These are phyloP conservation scores for Mastigamoeba balamuthi DNA, from an alignment of 78 protist genomes.

Conservation along the genomic window DNA sequence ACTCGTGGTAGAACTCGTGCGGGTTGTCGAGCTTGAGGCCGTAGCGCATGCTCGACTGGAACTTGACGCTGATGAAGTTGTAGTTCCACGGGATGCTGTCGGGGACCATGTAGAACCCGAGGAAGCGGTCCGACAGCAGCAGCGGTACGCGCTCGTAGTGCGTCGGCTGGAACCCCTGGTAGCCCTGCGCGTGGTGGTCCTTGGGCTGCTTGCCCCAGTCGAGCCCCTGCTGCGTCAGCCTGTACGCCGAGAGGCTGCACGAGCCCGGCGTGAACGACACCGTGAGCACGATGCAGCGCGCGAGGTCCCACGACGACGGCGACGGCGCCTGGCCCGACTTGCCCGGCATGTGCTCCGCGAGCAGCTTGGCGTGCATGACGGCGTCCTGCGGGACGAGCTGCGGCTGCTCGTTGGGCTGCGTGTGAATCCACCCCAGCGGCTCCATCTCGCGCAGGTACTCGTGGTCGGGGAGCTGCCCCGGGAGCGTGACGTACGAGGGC, in stretches of 20 bases:
- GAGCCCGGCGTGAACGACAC: conserved; percentile 85
- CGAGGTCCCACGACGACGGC: conserved; percentile 86
- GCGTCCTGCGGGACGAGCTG: conserved; percentile 92
- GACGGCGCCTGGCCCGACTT: too few relatives aligned
- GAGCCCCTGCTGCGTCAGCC: conserved; percentile 79
- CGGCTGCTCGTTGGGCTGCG: conserved; percentile 94
- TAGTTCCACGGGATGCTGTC: conserved; percentile 91
- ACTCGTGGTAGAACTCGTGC: conserved; percentile 89
- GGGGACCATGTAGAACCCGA: conserved; percentile 87
- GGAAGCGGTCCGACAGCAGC: conserved; percentile 87
- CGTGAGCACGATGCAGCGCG: conserved; percentile 72
- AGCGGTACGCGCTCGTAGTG: conserved; percentile 86
- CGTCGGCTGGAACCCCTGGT: conserved; percentile 81
- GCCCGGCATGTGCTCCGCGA: conserved; percentile 79
- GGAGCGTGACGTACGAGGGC: conserved; percentile 84
- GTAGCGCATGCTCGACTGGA: conserved; percentile 78
- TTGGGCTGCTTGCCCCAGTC: conserved; percentile 92
- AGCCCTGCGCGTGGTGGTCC: conserved; percentile 52
- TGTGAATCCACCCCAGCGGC: conserved; percentile 99
- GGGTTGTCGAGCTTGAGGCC: conserved; percentile 88
- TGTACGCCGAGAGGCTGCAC: conserved; percentile 85
- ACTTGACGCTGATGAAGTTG: conserved; percentile 93
- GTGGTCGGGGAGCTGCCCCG: conserved; percentile 84
- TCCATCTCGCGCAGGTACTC: conserved; percentile 86
- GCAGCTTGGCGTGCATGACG: conserved; percentile 71